Percentiles rank a stretch among this genome's conserved stretches.
These are phyloP conservation scores for Nadsonia fulvescens DNA, from an alignment of 805 yeast genomes.

Conservation along the genomic window DNA sequence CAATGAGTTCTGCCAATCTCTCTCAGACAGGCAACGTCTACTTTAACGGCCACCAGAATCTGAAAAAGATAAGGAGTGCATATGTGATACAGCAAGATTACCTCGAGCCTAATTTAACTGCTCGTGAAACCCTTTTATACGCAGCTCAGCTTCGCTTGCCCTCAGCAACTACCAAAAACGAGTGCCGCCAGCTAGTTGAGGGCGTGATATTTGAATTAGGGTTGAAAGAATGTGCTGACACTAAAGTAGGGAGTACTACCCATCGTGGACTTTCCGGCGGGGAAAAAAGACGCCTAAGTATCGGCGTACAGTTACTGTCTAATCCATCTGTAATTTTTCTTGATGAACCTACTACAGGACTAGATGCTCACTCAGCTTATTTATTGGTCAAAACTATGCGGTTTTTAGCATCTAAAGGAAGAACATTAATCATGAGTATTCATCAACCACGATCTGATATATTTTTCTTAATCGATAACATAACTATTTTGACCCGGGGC, in stretches of 20 bases:
- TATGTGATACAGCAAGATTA: slow-evolving; percentile 66
- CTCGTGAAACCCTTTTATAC: slow-evolving; percentile 47
- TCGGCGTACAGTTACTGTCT: slow-evolving; percentile 60
- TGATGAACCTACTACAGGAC: slow-evolving; percentile 81
- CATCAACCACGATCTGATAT: slow-evolving; percentile 80
- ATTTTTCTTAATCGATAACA: slow-evolving; percentile 43
- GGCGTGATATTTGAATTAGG: slow-evolving; percentile 49
- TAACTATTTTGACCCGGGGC: slow-evolving; percentile 51
- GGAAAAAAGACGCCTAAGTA: slow-evolving; percentile 58
- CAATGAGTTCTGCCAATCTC: slow-evolving; percentile 14
- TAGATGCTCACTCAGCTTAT: slow-evolving; percentile 63
- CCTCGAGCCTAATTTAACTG: slow-evolving; percentile 51
- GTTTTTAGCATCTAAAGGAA: slow-evolving; percentile 37
- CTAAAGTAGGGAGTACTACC: slow-evolving; percentile 34
- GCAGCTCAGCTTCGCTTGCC: slow-evolving; percentile 61
- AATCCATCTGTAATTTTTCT: slow-evolving; percentile 61
- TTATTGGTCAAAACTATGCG: slow-evolving; percentile 43
- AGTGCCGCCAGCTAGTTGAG: slow-evolving; percentile 33
- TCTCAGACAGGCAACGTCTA: slow-evolving; percentile 13
- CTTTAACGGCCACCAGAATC: slow-evolving; percentile 14
- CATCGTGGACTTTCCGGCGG: slow-evolving; percentile 66
- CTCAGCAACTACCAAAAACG: slow-evolving; percentile 22
- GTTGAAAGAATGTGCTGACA: slow-evolving; percentile 42
- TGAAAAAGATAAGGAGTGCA: slow-evolving; percentile 26
- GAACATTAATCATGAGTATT: slow-evolving; percentile 57